Evolutionary conservation across 2,329 filamentous ascomycete genomes (phyloP), one percentile per base, ranked within the genome.

Genomic region (Epichloe bromicola): DNA sequence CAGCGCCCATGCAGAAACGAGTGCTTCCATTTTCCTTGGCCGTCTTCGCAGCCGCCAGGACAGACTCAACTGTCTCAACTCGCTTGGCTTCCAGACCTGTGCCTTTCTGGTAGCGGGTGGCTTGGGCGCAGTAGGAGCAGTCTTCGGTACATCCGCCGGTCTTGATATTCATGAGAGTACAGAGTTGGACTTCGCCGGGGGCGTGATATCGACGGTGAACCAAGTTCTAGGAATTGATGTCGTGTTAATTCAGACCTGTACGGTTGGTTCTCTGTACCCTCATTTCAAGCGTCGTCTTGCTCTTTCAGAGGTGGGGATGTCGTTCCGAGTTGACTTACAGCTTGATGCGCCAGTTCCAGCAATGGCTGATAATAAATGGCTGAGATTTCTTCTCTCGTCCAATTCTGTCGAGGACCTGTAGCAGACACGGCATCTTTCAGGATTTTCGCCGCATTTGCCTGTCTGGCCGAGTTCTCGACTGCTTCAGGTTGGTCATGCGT

Each of bases 161-260:
- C 66, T 95, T 95, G 74, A 95, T 95, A 74, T 94, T 95, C 86
- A 95, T 94, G 53, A 95, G 75, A 0, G 89, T 95, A 72, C 89
- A 95, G 69, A 95, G 85, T 68, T 95, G 89, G 56, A 95, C 87
- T 30, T 87, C 83, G 45, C 82, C 75, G 6, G 89, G 89, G 86
- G 62, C 79, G 70, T 95, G 89, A 72, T 94, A 94, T 59, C 85
- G 83, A 44, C 88, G 83, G 68, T 95, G 89, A 52, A 95, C 72
- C 37, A 76, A 78, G 57, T 80, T 82, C 88, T 93, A 45, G 26
- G 3, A 4, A 11, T 17, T 40, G 34, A 43, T 20, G 11, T 37
- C 34, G 45, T 48, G 56, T 62, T 37, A 59, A 55, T 53, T 17
- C 20, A 23, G 41, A 23, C 4, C 3, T 23, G 23, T n/a, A 20